Base-by-base conservation (phyloP, 768 basidiomycete genomes). In the Hypholoma sublateritium region DNA sequence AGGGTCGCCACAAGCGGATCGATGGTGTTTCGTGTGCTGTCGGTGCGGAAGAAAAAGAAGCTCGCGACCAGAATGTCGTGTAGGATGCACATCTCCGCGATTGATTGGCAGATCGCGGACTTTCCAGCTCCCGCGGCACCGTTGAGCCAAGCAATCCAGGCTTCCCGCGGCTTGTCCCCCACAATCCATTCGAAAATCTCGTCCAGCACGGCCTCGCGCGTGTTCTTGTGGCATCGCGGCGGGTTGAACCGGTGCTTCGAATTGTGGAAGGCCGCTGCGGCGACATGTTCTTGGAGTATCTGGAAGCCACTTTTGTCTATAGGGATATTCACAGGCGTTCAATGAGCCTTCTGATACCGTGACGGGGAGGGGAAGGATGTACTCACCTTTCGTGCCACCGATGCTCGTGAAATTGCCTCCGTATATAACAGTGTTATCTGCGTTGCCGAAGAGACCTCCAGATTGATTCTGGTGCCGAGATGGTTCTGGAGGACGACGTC, bases 41-140 rank as follows among this genome's bases (percentile, higher is more conserved):
- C 56, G 5, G 37, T 51, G n/a, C 57, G 56, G 9, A 52, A 50
- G 21, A 61, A 58, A 39, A 61, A 58, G 25, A 53, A 61, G 46
- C 54, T 56, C 21, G 57, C 54, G 11, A 56, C 54, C 2, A 52
- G 50, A 4, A 45, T 32, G 1, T 22, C 36, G 0, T 52, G 19
- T 1, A 11, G 11, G 22, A 43, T 36, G 24, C 53, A 50, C 8
- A 50, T 22, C 4, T 58, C 57, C 1, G 57, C 53, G 21, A 61
- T 55, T 3, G 56, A 46, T 36, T 61, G 60, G 1, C 48, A 53
- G 5, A 61, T 61, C 22, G 54, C 57, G 4, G 60, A 58, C 36
- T 61, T 61, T 8, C 60, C 60, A n/a, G 62, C 57, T 5, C 62
- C 62, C 11, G 62, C 62, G 4, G 62, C 53, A 0, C 57, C 59